Conservation (phyloP, 495 filamentous ascomycete species). For the Penicillium simplicissimum region DNA sequence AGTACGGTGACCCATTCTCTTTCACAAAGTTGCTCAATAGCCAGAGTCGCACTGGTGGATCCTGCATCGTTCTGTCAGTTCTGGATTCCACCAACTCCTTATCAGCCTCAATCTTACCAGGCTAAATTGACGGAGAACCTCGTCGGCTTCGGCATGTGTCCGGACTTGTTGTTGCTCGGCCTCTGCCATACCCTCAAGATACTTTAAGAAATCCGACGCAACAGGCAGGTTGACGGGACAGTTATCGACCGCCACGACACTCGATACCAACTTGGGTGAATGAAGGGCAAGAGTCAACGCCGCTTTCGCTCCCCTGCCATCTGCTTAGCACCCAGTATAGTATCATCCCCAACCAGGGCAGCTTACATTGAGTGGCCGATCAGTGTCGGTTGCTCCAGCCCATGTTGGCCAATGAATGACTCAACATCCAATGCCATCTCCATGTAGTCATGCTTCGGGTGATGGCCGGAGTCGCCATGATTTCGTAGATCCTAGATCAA, state of each 20-base stretch:
- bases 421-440: conserved; percentile 79
- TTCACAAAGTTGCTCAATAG: conserved; percentile 74
- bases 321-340: conserved; percentile 31
- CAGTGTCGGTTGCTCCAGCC: conserved; percentile 59
- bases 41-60: conserved; percentile 71
- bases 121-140: conserved; percentile 68
- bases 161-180: conserved; percentile 56
- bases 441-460: conserved; percentile 67
- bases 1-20: conserved; percentile 21
- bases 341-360: not conserved
- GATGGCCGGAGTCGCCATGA: conserved; percentile 79
- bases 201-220: conserved; percentile 63
- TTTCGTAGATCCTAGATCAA: conserved; percentile 72
- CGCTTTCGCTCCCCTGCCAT: conserved; percentile 84
- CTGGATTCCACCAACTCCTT: not conserved
- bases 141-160: conserved; percentile 67
- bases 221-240: conserved; percentile 72
- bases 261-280: conserved; percentile 55
- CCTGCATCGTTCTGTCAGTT: conserved; percentile 31
- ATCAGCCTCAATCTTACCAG: conserved; percentile 31
- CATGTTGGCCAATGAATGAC: conserved; percentile 67
- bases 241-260: conserved; percentile 79
- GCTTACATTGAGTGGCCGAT: conserved; percentile 43
- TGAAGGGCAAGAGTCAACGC: conserved; percentile 76
- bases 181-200: conserved; percentile 71